Conservation (phyloP, 345 rosid genomes). For the Kandelia obovata region DNA sequence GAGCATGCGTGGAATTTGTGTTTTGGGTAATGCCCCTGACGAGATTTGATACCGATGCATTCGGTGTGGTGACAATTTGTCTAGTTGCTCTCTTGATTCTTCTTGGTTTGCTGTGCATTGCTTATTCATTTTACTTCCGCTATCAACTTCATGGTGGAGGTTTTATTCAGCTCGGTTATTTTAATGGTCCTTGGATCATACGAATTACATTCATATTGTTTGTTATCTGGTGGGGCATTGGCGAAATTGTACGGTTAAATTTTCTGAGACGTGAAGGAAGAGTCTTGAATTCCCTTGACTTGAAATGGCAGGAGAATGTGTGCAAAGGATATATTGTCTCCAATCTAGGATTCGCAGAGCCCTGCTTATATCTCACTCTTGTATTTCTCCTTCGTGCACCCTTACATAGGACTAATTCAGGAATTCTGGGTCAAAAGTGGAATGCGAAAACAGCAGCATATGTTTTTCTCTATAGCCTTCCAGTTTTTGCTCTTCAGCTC, state of each 20-base stretch:
- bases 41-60: constrained; percentile 84
- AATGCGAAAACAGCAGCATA: constrained; percentile 61
- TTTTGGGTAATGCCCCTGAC: constrained; percentile 99
- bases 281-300: constrained; percentile 47
- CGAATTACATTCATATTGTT: constrained; percentile 61
- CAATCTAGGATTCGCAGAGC: constrained; percentile 94
- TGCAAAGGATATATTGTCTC: constrained; percentile 92
- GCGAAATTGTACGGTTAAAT: constrained; percentile 75
- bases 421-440: constrained; percentile 68
- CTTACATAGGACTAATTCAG: constrained; percentile 65
- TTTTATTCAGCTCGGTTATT: constrained; percentile 62
- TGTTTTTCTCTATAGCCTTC: constrained; percentile 70
- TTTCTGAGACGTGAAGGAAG: constrained; percentile 61
- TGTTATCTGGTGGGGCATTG: constrained; percentile 82
- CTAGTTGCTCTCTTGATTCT: constrained; percentile 68
- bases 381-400: constrained; percentile 93
- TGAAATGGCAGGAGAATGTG: constrained; percentile 76
- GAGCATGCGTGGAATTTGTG: constrained; percentile 98
- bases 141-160: constrained; percentile 57
- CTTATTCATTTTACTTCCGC: constrained; percentile 69
- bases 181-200: constrained; percentile 90
- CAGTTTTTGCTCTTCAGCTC: constrained; percentile 81
- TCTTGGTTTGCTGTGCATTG: constrained; percentile 76
- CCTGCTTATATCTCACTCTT: constrained; percentile 83
- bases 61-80: constrained; percentile 93